A percentile compares a stretch with the other conserved stretches of the same genome.
phyloP scores from a whole-genome alignment of 2,329 filamentous ascomycete genomes.

The Cladophialophora psammophila region DNA sequence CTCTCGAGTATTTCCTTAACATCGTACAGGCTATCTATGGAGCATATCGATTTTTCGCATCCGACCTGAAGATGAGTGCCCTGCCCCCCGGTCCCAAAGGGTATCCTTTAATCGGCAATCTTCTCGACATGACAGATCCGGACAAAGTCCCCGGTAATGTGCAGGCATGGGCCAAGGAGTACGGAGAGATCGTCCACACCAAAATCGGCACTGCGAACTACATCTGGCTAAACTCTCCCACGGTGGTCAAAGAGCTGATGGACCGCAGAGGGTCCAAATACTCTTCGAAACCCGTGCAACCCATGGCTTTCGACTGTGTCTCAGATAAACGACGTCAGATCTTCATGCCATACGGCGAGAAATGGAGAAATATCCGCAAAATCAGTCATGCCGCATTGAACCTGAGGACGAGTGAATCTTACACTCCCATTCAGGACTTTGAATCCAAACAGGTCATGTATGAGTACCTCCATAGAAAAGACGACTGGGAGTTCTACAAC shows the following conservation, averaged over 20 bases:
- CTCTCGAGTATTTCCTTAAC: no score
- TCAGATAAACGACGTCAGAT: constrained; percentile 51
- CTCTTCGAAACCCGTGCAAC: constrained; percentile 44
- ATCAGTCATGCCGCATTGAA: constrained; percentile 57
- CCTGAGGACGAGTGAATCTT: constrained; percentile 54
- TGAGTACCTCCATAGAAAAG: constrained; percentile 59
- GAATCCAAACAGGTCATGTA: constrained; percentile 63
- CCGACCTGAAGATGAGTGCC: no score
- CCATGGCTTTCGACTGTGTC: constrained; percentile 41
- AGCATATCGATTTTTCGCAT: no score
- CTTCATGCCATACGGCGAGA: constrained; percentile 58
- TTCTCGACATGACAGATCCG: constrained; percentile 14
- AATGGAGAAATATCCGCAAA: constrained; percentile 50
- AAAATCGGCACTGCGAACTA: constrained; percentile 43
- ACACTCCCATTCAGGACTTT: constrained; percentile 63
- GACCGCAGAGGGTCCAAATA: constrained; percentile 54
- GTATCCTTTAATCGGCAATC: constrained; percentile 13
- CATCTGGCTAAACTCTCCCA: constrained; percentile 56
- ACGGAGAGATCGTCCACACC: constrained; percentile 44
- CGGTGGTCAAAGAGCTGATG: constrained; percentile 60
- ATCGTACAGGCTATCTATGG: no score
- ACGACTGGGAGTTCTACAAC: constrained; percentile 52
- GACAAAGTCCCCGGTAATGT: neutral
- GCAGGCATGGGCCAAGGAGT: constrained; percentile 43
- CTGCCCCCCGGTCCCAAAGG: constrained; percentile 16